Conservation (phyloP, 1,284 basidiomycete species). For the Trichosporon sp. region DNA sequence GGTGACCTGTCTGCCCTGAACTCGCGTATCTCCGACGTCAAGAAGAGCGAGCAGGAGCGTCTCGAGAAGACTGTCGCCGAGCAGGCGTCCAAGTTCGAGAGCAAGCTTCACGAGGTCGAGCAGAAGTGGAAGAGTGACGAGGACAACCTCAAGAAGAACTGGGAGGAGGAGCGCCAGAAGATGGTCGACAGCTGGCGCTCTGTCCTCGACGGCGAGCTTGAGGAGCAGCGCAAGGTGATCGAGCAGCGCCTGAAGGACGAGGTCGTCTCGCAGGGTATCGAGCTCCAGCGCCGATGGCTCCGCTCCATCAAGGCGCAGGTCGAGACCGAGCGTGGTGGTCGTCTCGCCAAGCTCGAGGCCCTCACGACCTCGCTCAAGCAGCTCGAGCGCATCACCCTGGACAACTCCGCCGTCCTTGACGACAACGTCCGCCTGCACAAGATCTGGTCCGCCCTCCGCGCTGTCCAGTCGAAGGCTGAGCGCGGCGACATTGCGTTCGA, state of each 20-base stretch:
- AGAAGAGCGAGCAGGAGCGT: constrained; percentile 70
- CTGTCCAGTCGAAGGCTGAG: constrained; percentile 54
- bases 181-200: constrained; percentile 76
- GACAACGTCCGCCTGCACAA: constrained; percentile 80
- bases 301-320: constrained; percentile 92
- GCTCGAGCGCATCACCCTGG: constrained; percentile 82
- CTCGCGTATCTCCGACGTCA: constrained; percentile 71
- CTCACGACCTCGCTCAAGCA: constrained; percentile 84
- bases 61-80: constrained; percentile 76
- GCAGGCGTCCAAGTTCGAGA: constrained; percentile 76
- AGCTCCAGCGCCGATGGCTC: constrained; percentile 94
- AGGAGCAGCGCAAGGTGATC: constrained; percentile 85
- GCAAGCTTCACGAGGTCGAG: constrained; percentile 75
- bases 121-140: constrained; percentile 81
- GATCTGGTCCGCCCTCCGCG: constrained; percentile 51
- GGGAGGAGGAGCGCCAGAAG: constrained; percentile 71
- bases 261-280: constrained; percentile 92
- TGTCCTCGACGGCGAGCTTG: constrained; percentile 80
- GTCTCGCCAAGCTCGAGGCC: constrained; percentile 89
- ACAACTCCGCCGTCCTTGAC: constrained; percentile 83
- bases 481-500: constrained; percentile 67
- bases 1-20: constrained; percentile 76
- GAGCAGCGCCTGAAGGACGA: constrained; percentile 91
- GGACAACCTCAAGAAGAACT: constrained; percentile 75
- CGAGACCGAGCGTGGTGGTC: constrained; percentile 92